Evolutionary conservation across 1,139 yeast species (phyloP), one percentile per base, ranked within the genome.

Genomic region (Pichia sp.): DNA sequence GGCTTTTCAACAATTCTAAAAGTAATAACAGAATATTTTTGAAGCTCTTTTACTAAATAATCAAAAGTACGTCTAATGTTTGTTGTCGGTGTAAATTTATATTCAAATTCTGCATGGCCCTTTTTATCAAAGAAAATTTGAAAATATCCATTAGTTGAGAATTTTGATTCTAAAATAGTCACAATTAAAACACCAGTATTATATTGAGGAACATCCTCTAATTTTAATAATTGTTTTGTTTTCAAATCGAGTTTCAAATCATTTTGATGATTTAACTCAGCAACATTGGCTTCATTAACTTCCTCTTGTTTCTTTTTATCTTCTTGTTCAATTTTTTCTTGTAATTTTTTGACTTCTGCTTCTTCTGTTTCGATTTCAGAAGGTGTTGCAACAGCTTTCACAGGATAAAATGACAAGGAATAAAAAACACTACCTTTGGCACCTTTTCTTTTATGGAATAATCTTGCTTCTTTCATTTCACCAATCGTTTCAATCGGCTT

Each of bases 341-440:
- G 40, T 8, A 44, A 27, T 22, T 45, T 35, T 10, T 35, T 36
- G 10, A 37, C 38, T 30, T 49, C 64, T 46, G 64, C 66, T 49
- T 70, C 74, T 52, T 75, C 80, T 54, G 79, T 87, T 50, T 69
- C 72, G 40, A 78, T 70, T 53, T 87, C 96, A 49, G 80, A 84
- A 43, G 87, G 79, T 30, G 87, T 78, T 71, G 82, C 72, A 8
- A 89, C 83, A 12, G 90, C 87, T 45, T 84, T 65, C 20, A 82
- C 67, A 26, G 98, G 97, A 65, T 78, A 87, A 70, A 92, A 92
- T 3, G 94, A 76, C 43, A 85, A 68, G 10, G 80, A 72, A 63
- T 86, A 92, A 12, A 79, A 73, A 32, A 92, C 71, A 23, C 73
- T 66, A 60, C 98, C 98, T 68, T 85, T 85, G 36, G 95, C 80